These are phyloP conservation scores for Olyra latifolia DNA, from an alignment of 176 grass and related monocot genomes.

Conservation along the genomic window DNA sequence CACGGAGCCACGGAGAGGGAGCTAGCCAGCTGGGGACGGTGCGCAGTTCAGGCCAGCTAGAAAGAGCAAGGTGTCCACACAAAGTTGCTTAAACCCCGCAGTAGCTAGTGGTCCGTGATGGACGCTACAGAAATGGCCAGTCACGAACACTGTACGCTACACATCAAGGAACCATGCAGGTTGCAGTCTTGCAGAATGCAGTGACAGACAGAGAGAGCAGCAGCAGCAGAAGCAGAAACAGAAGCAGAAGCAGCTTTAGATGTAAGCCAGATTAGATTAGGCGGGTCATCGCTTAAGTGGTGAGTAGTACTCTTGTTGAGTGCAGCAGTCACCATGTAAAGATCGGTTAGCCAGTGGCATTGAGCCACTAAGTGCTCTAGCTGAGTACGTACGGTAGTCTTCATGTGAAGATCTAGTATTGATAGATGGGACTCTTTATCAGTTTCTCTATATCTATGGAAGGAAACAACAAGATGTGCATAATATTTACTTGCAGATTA, in stretches of 20 bases:
- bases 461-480: neutral
- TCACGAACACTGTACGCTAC: neutral
- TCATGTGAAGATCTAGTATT: neutral
- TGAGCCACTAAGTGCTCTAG: neutral
- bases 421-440: neutral
- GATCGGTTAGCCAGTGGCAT: neutral
- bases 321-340: neutral
- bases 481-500: slow-evolving; percentile 7
- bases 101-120: slow-evolving; percentile 22
- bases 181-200: neutral
- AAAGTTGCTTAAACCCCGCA: slow-evolving; percentile 35
- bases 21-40: neutral
- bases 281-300: neutral
- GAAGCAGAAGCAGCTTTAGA: neutral
- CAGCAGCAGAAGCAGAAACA: neutral
- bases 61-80: slow-evolving; percentile 39
- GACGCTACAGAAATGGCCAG: slow-evolving; percentile 1
- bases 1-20: neutral
- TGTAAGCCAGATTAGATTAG: neutral
- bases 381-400: neutral
- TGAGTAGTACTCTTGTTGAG: neutral
- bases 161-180: neutral
- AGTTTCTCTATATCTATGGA: neutral
- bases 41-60: slow-evolving; percentile 38
- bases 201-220: neutral